Conservation (phyloP, 345 rosid genomes). For the Tarenaya hassleriana region DNA sequence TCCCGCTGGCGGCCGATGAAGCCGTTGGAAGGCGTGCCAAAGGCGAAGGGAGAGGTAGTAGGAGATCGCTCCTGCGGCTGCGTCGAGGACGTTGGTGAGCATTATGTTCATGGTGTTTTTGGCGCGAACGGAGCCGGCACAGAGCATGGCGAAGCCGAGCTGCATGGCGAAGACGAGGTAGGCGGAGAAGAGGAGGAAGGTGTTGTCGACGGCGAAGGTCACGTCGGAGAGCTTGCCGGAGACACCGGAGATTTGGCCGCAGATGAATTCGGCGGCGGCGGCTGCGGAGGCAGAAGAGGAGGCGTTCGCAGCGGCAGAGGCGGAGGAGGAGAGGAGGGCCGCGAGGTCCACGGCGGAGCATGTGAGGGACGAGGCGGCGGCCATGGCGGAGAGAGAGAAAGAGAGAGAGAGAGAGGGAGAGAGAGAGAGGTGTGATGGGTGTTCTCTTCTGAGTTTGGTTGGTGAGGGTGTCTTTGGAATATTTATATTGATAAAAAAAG, state of each 20-base stretch:
- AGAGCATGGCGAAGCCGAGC: conserved; percentile 80
- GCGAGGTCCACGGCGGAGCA: conserved; percentile 43
- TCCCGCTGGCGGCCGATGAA: conserved; percentile 52
- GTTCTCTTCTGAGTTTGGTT: background rate
- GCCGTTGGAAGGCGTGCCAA: conserved; percentile 63
- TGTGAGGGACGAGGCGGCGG: conserved; percentile 12
- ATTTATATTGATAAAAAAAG: conserved; percentile 1
- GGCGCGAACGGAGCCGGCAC: conserved; percentile 75
- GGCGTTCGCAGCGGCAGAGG: conserved; percentile 23
- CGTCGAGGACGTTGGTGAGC: conserved; percentile 74
- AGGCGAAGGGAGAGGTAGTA: conserved; percentile 78
- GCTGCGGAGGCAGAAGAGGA: conserved; percentile 12
- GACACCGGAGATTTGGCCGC: conserved; percentile 36
- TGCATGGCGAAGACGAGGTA: conserved; percentile 83
- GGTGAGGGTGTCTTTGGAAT: background rate
- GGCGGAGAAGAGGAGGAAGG: conserved; percentile 76
- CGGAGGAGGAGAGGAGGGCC: conserved; percentile 22
- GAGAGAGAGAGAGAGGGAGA: background rate
- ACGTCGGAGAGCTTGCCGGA: conserved; percentile 38
- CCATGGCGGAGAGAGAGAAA: conserved; percentile 13
- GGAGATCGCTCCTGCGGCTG: conserved; percentile 63
- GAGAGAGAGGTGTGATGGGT: background rate
- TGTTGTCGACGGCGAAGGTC: conserved; percentile 49
- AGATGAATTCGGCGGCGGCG: conserved; percentile 42
- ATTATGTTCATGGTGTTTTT: conserved; percentile 84